A percentile compares a stretch with the other conserved stretches of the same genome.
Evolutionary conservation across 805 yeast species (phyloP).

Genomic region (Jamesozyma lodderae): DNA sequence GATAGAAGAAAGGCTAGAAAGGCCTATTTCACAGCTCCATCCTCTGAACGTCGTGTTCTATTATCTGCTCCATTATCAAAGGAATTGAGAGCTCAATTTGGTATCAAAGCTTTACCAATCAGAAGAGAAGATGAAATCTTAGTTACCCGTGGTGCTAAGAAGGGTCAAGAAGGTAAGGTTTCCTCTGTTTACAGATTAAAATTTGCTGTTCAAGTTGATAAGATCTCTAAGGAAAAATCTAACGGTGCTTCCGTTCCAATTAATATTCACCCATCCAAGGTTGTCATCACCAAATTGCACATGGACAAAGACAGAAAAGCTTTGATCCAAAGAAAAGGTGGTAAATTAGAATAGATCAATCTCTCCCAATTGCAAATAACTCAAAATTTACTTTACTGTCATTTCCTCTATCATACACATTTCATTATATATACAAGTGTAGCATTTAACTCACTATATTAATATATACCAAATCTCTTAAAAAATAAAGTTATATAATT

Average conservation of each 20-base stretch:
- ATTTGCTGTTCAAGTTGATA: constrained; percentile 92
- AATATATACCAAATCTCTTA: no score
- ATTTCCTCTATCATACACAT: neutral
- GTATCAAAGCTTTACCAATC: constrained; percentile 90
- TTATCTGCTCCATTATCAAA: constrained; percentile 98
- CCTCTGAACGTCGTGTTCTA: constrained; percentile 86
- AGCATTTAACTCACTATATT: no score
- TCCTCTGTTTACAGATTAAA: constrained; percentile 98
- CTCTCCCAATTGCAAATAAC: neutral
- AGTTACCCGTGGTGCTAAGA: constrained; percentile 97
- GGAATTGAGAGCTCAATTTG: constrained; percentile 97
- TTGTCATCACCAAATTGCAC: constrained; percentile 96
- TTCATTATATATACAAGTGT: neutral
- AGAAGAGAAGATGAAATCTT: constrained; percentile 94
- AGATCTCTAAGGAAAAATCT: constrained; percentile 94
- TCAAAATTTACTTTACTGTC: neutral
- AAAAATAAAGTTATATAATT: no score
- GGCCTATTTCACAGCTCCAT: constrained; percentile 98
- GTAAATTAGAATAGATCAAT: constrained; percentile 72
- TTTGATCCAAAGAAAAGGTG: constrained; percentile 95
- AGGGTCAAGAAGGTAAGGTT: constrained; percentile 98
- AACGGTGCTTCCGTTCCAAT: constrained; percentile 96
- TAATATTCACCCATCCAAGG: constrained; percentile 97
- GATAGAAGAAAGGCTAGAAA: constrained; percentile 97
- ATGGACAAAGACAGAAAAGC: constrained; percentile 99